These are phyloP conservation scores for Hyaloscypha variabilis DNA, from an alignment of 495 filamentous ascomycete genomes.

Conservation along the genomic window DNA sequence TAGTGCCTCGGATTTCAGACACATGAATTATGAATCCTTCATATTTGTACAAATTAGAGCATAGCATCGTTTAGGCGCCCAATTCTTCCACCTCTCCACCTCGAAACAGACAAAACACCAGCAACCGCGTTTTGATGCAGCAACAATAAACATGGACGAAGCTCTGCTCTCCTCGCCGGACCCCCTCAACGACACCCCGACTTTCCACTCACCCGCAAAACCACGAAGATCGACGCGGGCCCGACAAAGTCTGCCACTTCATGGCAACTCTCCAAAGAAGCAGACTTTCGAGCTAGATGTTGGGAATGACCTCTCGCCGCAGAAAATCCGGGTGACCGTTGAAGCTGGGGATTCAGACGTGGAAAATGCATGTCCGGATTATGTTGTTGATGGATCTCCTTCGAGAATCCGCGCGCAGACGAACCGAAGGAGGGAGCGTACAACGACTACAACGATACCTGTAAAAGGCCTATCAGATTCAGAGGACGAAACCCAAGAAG, in stretches of 20 bases:
- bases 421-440: constrained; percentile 29
- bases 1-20: background rate
- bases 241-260: constrained; percentile 30
- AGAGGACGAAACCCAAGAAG: constrained; percentile 31
- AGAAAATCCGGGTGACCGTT: constrained; percentile 55
- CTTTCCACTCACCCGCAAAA: constrained; percentile 27
- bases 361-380: constrained; percentile 21
- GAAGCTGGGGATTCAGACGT: constrained; percentile 45
- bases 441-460: constrained; percentile 47
- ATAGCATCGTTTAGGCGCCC: constrained; percentile 1
- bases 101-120: background rate
- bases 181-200: constrained; percentile 30
- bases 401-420: constrained; percentile 9
- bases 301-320: constrained; percentile 48
- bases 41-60: constrained; percentile 5
- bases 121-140: background rate
- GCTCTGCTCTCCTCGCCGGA: constrained; percentile 31
- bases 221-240: constrained; percentile 18
- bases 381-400: constrained; percentile 4
- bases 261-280: constrained; percentile 47
- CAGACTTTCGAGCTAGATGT: constrained; percentile 57
- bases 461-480: constrained; percentile 50
- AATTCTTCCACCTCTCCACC: background rate
- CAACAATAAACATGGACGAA: constrained; percentile 17
- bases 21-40: constrained; percentile 1